A percentile compares a stretch with the other conserved stretches of the same genome.
Conservation (phyloP, 768 basidiomycete species). For the Amanita muscaria region DNA sequence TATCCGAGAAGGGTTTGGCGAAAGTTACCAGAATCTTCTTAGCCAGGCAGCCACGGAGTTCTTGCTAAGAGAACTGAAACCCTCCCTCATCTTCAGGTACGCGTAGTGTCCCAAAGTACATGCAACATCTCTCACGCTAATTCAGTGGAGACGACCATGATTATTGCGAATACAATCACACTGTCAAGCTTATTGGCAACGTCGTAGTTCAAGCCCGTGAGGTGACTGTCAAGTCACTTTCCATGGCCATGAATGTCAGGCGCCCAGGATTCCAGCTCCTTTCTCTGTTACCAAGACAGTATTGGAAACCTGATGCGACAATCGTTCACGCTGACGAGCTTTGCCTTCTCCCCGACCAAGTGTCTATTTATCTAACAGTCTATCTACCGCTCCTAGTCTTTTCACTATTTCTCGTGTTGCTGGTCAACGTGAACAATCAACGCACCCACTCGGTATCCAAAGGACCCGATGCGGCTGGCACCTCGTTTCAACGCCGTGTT, state of each 20-base stretch:
- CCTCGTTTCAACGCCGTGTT: background rate
- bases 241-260: constrained; percentile 81
- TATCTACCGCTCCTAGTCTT: constrained; percentile 63
- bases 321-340: constrained; percentile 42
- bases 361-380: constrained; percentile 62
- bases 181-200: constrained; percentile 17
- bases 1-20: constrained; percentile 65
- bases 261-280: constrained; percentile 87
- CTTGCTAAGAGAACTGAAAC: constrained; percentile 54
- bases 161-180: constrained; percentile 73
- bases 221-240: constrained; percentile 83
- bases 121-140: constrained; percentile 6
- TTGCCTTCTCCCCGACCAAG: constrained; percentile 80
- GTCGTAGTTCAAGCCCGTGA: constrained; percentile 45
- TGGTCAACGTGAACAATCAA: constrained; percentile 16
- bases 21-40: constrained; percentile 83
- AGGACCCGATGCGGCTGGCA: no score
- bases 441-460: constrained; percentile 5
- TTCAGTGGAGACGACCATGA: constrained; percentile 90
- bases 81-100: constrained; percentile 70
- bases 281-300: constrained; percentile 36
- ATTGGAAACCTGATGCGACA: constrained; percentile 11
- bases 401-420: constrained; percentile 43
- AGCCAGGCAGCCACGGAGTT: constrained; percentile 56
- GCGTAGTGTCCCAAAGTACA: constrained; percentile 9